Percentiles rank a stretch among this genome's conserved stretches.
Conservation (phyloP, 108 stramenopile genomes). For the Mediolabrus comicus region DNA sequence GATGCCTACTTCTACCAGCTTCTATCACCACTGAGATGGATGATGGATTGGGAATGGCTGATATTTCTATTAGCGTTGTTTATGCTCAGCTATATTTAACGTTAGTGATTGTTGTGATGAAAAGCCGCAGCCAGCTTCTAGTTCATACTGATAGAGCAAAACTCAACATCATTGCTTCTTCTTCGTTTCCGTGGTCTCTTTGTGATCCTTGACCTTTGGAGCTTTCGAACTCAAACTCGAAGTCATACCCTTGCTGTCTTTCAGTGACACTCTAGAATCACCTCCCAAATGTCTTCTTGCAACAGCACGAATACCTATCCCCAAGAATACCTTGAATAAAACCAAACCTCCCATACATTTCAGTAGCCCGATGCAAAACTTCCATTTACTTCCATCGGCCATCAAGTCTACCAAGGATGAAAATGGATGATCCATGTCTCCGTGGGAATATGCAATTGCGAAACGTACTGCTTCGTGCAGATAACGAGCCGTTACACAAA, state of each 20-base stretch:
- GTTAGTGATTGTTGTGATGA: no score
- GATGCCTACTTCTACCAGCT: no score
- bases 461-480: constrained; percentile 76
- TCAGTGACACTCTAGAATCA: constrained; percentile 1
- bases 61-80: no score
- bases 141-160: no score
- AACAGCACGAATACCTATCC: constrained; percentile 21
- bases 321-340: constrained; percentile 26
- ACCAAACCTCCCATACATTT: constrained; percentile 23
- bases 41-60: no score
- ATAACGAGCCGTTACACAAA: constrained; percentile 87
- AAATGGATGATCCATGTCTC: constrained; percentile 29
- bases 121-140: no score
- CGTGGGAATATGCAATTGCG: constrained; percentile 34
- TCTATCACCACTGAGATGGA: no score
- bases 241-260: no score
- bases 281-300: constrained; percentile 30
- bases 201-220: background rate
- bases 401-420: constrained; percentile 23
- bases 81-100: no score
- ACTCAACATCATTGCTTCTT: background rate
- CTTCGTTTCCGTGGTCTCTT: background rate
- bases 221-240: background rate
- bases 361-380: constrained; percentile 21
- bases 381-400: constrained; percentile 26